Evolutionary conservation across 2,329 filamentous ascomycete species (phyloP), one percentile per base, ranked within the genome.

Genomic region (Talaromyces pinophilus): DNA sequence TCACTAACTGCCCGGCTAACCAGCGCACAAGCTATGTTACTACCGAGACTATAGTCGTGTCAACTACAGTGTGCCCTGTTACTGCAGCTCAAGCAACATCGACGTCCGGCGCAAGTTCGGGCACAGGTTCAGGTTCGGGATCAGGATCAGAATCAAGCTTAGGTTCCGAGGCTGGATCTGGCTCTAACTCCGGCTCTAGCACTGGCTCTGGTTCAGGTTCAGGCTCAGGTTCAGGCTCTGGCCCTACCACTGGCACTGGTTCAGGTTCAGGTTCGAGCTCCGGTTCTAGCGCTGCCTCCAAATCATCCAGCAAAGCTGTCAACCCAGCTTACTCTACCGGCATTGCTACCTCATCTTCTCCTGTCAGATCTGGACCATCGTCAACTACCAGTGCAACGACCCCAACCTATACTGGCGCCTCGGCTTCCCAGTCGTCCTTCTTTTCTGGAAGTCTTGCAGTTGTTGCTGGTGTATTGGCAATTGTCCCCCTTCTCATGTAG

Each of bases 1-100:
- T 65, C 13, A 60, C 63, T 0, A 61, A 65, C 40, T 65, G 63
- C 33, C 63, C 63, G 11, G 63, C 55, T 17, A 60, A 10, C 35
- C 46, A 52, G 22, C 28, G 35, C 19, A 63, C 61, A n/a, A 63
- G 10, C 10, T 63, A 63, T 55, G n/a, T 63, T 28, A 63, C 61
- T 30, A 63, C 61, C 22, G 61, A 63, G 48, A 63, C 44, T 30
- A 42, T 63, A 7, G 22, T 54, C 17, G 44, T 63, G 33, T 54
- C 61, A 8, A 63, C 61, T 10, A 63, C 44, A 22, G 35, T 63
- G 11, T 63, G 61, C 22, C 61, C 61, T 54, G 30, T 62, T 35
- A 62, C 60, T 52, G 60, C 60, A 17, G 44, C 42, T 11, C 28
- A 42, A 19, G 28, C 59, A 62, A 48, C 59, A 25, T 50, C 57